Evolutionary conservation across 2,329 filamentous ascomycete genomes (phyloP).

Genomic region (Gyromitra esculenta): DNA sequence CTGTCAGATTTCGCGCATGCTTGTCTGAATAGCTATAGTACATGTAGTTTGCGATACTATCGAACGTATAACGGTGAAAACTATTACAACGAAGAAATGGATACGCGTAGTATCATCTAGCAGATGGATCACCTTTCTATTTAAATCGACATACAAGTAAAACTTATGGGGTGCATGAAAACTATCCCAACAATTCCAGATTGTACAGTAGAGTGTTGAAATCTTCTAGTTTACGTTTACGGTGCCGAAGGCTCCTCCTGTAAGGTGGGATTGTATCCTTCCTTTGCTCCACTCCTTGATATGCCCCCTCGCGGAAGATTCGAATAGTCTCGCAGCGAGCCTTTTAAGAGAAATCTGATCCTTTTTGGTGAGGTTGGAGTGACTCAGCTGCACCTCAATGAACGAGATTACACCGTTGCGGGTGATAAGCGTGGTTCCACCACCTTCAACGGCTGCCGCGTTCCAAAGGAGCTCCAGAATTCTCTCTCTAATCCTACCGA

Average conservation of each 20-base stretch:
- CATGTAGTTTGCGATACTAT: too few species aligned
- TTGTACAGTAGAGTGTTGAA: background rate
- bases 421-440: constrained; percentile 57
- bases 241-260: constrained; percentile 21
- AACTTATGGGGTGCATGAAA: background rate
- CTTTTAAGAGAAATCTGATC: constrained; percentile 52
- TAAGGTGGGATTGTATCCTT: constrained; percentile 37
- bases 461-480: constrained; percentile 57
- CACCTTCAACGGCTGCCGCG: constrained; percentile 55
- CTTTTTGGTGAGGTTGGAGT: constrained; percentile 7
- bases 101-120: too few species aligned
- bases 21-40: too few species aligned
- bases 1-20: too few species aligned
- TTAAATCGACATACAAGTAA: background rate
- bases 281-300: constrained; percentile 56
- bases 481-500: constrained; percentile 49
- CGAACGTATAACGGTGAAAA: too few species aligned
- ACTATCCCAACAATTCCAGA: background rate
- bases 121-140: too few species aligned
- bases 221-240: constrained; percentile 23
- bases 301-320: constrained; percentile 56
- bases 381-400: constrained; percentile 44
- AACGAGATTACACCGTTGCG: constrained; percentile 57
- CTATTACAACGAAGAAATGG: too few species aligned
- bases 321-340: constrained; percentile 55